Evolutionary conservation across 495 filamentous ascomycete genomes (phyloP), one percentile per base, ranked within the genome.

Genomic region (Neurospora intermedia): DNA sequence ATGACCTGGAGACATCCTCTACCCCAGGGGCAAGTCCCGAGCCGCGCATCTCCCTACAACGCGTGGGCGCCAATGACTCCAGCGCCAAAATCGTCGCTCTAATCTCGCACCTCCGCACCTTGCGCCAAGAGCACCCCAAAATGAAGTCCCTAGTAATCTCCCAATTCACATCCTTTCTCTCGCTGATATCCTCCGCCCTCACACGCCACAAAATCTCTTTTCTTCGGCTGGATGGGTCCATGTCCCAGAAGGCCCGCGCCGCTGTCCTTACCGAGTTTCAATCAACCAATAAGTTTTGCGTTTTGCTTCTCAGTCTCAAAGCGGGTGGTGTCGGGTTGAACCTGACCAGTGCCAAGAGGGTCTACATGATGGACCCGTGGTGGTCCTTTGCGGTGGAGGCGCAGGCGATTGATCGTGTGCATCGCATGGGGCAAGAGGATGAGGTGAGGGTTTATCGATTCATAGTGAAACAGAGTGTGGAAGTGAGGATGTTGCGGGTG

Each of bases 361-460:
- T 98, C 13, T 98, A 91, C 80, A 94, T 99, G 91, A 97, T 98
- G 95, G 96, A 99, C 81, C 95, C 96, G 0, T 99, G 96, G 96
- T 99, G 96, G 96, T 96, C 93, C 75, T 98, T 93, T 80, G 94
- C 96, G 4, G 89, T 98, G 35, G 96, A 99, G 81, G 93, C 94
- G 11, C 96, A 99, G 80, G 96, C 96, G 35, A 97, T 99, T 75
- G 96, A 99, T 83, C 91, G 96, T 5, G 94, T 99, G n/a, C 96
- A 99, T 82, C 89, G 96, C 10, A 97, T 99, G 95, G 96, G 96
- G 0, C 96, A 99, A 79, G 88, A 90, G 41, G 87, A 90, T 41
- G 93, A 94, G 78, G 96, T 99, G 1, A 89, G 87, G 54, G 94
- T 99, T 4, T 88, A 88, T 71, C 85, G 96, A 39, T 98, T 98